Evolutionary conservation across 2,329 filamentous ascomycete genomes (phyloP).

Genomic region (Lachnellula willkommii): DNA sequence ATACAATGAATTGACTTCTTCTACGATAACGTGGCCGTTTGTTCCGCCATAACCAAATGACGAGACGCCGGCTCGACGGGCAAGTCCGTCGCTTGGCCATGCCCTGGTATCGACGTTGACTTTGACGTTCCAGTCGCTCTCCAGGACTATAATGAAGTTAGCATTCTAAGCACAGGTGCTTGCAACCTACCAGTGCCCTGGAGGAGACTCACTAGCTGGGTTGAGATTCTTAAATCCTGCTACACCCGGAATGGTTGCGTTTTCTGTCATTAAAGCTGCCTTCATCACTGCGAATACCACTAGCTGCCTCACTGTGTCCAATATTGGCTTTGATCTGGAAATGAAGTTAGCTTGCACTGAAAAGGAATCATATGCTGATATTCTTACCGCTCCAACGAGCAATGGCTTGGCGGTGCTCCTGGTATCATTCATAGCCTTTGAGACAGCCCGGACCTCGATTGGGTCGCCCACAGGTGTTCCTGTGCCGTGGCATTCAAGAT

Average conservation of each 20-base stretch:
- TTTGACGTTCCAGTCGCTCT: background rate
- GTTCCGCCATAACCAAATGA: slow-evolving; percentile 29
- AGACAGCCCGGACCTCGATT: slow-evolving; percentile 39
- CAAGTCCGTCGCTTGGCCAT: background rate
- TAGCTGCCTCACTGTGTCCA: slow-evolving; percentile 23
- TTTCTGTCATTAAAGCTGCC: slow-evolving; percentile 21
- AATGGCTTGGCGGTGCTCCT: background rate
- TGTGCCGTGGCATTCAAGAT: slow-evolving; percentile 34
- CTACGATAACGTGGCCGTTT: slow-evolving; percentile 31
- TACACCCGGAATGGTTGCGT: slow-evolving; percentile 31
- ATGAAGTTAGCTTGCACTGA: too few species aligned
- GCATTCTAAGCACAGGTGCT: too few species aligned
- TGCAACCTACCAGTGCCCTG: too few species aligned
- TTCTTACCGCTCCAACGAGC: slow-evolving; percentile 7
- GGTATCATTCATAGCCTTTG: background rate
- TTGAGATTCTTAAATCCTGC: slow-evolving; percentile 2
- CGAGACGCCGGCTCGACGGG: slow-evolving; percentile 6
- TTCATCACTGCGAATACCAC: slow-evolving; percentile 28
- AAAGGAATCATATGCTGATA: too few species aligned
- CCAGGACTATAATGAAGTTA: background rate
- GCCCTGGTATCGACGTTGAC: background rate
- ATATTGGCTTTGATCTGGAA: slow-evolving; percentile 17
- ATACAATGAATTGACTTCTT: too few species aligned
- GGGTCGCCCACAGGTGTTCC: slow-evolving; percentile 37
- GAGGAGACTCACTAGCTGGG: too few species aligned